These are phyloP conservation scores for Panaeolus cyanescens DNA, from an alignment of 768 basidiomycete genomes.

Conservation along the genomic window DNA sequence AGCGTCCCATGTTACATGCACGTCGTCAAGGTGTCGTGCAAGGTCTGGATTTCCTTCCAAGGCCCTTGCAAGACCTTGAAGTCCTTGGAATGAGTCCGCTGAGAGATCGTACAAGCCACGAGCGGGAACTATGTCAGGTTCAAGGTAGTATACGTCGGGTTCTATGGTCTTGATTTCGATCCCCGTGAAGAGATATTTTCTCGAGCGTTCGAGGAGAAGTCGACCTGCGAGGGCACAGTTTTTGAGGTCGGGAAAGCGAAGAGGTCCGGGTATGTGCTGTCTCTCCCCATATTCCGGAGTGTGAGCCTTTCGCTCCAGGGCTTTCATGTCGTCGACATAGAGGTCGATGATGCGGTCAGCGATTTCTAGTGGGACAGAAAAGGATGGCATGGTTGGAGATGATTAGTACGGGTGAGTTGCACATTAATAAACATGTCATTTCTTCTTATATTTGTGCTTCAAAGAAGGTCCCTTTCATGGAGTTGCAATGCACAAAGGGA, in stretches of 20 bases:
- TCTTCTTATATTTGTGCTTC: no score
- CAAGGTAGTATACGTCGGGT: background rate
- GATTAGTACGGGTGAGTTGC: background rate
- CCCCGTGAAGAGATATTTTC: background rate
- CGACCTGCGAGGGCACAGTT: background rate
- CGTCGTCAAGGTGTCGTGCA: no score
- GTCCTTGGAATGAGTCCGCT: no score
- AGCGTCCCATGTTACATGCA: no score
- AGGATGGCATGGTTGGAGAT: background rate
- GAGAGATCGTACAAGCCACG: background rate
- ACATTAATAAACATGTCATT: no score
- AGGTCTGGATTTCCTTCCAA: no score
- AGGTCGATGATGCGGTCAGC: background rate
- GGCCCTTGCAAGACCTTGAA: no score
- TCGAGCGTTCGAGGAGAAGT: background rate
- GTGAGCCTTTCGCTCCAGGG: background rate
- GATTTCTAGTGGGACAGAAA: background rate
- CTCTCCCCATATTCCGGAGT: background rate
- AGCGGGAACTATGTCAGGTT: background rate
- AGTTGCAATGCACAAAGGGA: no score
- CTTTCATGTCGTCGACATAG: background rate
- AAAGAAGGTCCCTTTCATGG: no score
- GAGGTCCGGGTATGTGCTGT: background rate
- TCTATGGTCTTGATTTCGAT: background rate
- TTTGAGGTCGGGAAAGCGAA: background rate